phyloP scores from a whole-genome alignment of 176 grass and related monocot genomes.

The Oryza glaberrima region DNA sequence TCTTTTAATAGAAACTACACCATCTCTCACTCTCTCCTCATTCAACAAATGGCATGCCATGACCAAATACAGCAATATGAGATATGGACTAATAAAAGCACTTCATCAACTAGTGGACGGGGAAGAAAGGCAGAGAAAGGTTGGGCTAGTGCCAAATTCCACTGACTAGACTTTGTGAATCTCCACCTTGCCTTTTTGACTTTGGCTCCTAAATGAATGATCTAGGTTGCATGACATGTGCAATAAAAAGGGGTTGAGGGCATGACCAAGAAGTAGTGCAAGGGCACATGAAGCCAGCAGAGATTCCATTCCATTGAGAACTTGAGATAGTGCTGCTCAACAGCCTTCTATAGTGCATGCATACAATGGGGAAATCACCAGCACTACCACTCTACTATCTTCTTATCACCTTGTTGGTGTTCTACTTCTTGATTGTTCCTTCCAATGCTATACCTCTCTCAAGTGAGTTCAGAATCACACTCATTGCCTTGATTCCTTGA shows the following conservation, averaged over 20 bases:
- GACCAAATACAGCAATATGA: constrained; percentile 14
- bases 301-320: constrained; percentile 21
- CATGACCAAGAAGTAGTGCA: constrained; percentile 15
- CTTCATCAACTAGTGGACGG: constrained; percentile 50
- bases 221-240: constrained; percentile 46
- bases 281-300: constrained; percentile 32
- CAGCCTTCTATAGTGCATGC: neutral
- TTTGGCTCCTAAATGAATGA: constrained; percentile 47
- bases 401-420: constrained; percentile 43
- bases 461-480: constrained; percentile 48
- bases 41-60: constrained; percentile 25
- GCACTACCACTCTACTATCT: constrained; percentile 11
- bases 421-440: constrained; percentile 38
- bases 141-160: constrained; percentile 42
- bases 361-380: constrained; percentile 48
- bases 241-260: constrained; percentile 41
- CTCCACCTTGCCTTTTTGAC: constrained; percentile 49
- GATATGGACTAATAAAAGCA: constrained; percentile 46
- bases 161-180: constrained; percentile 50
- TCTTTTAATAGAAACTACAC: constrained; percentile 1
- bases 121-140: constrained; percentile 38
- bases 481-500: neutral
- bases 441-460: constrained; percentile 62
- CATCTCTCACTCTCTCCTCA: neutral
- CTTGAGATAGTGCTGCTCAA: neutral